A percentile compares a stretch with the other conserved stretches of the same genome.
Evolutionary conservation across 2,329 filamentous ascomycete genomes (phyloP).

Genomic region (Ceratocystis albifundus): DNA sequence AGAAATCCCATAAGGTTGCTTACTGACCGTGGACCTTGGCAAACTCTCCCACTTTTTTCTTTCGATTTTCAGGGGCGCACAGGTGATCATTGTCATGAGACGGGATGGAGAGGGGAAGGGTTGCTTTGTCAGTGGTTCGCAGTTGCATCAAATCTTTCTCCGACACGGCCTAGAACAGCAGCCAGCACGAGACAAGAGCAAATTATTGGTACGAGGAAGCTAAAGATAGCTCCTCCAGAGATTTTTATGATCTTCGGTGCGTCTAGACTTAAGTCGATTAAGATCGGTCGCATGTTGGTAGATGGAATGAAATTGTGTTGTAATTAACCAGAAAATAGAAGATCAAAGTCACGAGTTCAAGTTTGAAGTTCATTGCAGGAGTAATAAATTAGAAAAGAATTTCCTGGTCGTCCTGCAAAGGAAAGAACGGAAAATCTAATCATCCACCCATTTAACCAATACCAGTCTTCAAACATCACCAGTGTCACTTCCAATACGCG

Average conservation of each 20-base stretch:
- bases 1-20: constrained; percentile 4
- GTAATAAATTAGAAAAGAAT: background rate
- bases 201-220: background rate
- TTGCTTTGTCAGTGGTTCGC: background rate
- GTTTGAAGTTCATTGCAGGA: background rate
- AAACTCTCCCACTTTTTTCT: background rate
- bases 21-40: background rate
- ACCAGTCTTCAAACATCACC: no score
- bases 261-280: background rate
- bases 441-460: no score
- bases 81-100: constrained; percentile 5
- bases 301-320: background rate
- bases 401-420: background rate
- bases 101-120: background rate
- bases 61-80: constrained; percentile 2
- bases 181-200: background rate
- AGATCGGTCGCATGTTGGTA: background rate
- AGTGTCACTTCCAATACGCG: background rate
- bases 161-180: constrained; percentile 7
- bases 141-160: background rate
- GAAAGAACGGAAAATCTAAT: no score
- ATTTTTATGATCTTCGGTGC: background rate
- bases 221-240: background rate
- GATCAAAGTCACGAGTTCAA: no score
- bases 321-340: background rate